Evolutionary conservation across 177 flowering plant genomes (phyloP).

Genomic region (Vitis hybrid): DNA sequence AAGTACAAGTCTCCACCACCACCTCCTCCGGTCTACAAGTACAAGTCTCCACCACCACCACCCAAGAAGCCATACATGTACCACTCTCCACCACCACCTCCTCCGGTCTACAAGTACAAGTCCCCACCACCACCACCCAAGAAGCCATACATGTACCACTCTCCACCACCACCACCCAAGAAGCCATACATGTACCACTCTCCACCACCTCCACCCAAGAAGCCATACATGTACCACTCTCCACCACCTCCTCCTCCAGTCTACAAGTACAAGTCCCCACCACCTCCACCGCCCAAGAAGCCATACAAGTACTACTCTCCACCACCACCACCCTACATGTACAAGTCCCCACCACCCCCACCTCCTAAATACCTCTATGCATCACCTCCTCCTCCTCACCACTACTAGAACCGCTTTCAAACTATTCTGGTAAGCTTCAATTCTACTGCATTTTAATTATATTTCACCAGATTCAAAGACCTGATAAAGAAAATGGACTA

Average conservation of each 20-base stretch:
- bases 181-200: slow-evolving; percentile 12
- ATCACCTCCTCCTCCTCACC: slow-evolving; percentile 30
- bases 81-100: slow-evolving; percentile 6
- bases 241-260: slow-evolving; percentile 25
- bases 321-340: slow-evolving; percentile 22
- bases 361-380: slow-evolving; percentile 13
- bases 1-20: slow-evolving; percentile 32
- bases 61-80: slow-evolving; percentile 5
- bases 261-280: slow-evolving; percentile 16
- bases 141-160: too few species aligned
- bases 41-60: slow-evolving; percentile 2
- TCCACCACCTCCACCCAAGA: slow-evolving; percentile 16
- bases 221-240: slow-evolving; percentile 13
- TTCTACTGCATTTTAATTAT: too few species aligned
- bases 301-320: slow-evolving; percentile 15
- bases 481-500: too few species aligned
- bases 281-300: slow-evolving; percentile 6
- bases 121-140: slow-evolving; percentile 26
- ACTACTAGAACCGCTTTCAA: slow-evolving; percentile 9
- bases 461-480: too few species aligned
- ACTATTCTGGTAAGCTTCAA: too few species aligned
- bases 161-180: slow-evolving; percentile 8
- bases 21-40: slow-evolving; percentile 8
- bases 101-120: slow-evolving; percentile 10
- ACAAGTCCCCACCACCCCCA: slow-evolving; percentile 14